Base-by-base conservation (phyloP, 768 basidiomycete species). In the Tricholoma sp. region DNA sequence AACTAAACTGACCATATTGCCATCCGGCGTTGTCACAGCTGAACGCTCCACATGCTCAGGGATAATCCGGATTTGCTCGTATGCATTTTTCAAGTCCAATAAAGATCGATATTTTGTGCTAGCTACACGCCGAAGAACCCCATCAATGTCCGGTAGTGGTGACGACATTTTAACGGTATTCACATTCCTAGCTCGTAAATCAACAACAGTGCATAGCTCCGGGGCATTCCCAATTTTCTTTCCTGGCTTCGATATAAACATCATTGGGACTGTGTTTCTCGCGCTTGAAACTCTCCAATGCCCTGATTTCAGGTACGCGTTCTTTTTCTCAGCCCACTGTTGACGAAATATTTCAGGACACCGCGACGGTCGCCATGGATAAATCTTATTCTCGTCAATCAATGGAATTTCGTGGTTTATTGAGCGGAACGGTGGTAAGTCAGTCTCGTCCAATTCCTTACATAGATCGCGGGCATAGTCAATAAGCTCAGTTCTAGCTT, bases 321-420 rank as follows among this genome's bases (percentile, higher is more conserved):
- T 61, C 1, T 63, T 37, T 18, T 74, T 75, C 28, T 66, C 64
- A n/a, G 49, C 54, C 72, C 72, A 72, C 42, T 68, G 70, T 0
- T n/a, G 29, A 29, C 61, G 11, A 4, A 77, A 52, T 0, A 70
- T 66, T 41, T 79, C 76, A 1, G 74, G 73, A 39, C 79, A 80
- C 6, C 60, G 47, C 0, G 75, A 24, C 24, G 24, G 24, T 24
- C 4, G 24, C 24, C 1, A 24, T 24, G 4, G 4, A 24, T 24
- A 24, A 68, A 6, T 18, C 6, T 17, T 17, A n/a, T 41, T 5
- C n/a, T 6, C 5, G 18, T 41, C n/a, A 6, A 41, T 41, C 39
- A 41, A 11, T 1, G n/a, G 39, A 18, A 41, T 41, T 10, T 41
- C 39, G 17, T 41, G 39, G 7, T 41, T 41, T 3, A 41, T 41